Percentiles rank a stretch among this genome's conserved stretches.
phyloP scores from a whole-genome alignment of 1,139 yeast genomes.

The Kurtzmaniella quercitrusa region DNA sequence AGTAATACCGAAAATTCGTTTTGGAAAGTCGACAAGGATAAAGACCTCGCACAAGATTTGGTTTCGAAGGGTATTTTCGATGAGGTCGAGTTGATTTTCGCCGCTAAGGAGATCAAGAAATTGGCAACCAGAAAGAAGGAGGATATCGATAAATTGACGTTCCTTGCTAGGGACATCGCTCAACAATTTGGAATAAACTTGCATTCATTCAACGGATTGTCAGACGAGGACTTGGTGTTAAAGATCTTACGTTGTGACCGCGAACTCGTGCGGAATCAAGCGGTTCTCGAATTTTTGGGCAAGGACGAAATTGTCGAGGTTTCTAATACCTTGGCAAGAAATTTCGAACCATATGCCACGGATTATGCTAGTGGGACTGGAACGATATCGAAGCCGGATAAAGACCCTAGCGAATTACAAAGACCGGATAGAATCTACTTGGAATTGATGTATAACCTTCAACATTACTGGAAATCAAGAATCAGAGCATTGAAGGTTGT shows the following conservation, averaged over 20 bases:
- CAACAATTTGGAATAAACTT: slow-evolving; percentile 79
- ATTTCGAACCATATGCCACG: slow-evolving; percentile 63
- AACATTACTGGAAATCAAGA: slow-evolving; percentile 79
- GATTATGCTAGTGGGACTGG: slow-evolving; percentile 40
- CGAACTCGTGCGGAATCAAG: slow-evolving; percentile 50
- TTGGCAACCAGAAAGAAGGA: slow-evolving; percentile 46
- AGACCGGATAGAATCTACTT: slow-evolving; percentile 73
- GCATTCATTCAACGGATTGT: slow-evolving; percentile 50
- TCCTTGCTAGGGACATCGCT: slow-evolving; percentile 65
- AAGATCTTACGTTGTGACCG: slow-evolving; percentile 63
- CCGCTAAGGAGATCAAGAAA: slow-evolving; percentile 70
- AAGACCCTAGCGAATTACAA: slow-evolving; percentile 69
- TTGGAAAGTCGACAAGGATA: slow-evolving; percentile 47
- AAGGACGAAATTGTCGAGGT: slow-evolving; percentile 67
- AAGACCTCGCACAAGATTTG: slow-evolving; percentile 53
- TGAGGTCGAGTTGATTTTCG: slow-evolving; percentile 70
- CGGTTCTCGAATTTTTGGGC: slow-evolving; percentile 67
- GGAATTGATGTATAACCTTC: slow-evolving; percentile 69
- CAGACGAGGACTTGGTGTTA: slow-evolving; percentile 54
- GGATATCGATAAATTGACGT: slow-evolving; percentile 50
- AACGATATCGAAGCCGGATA: slow-evolving; percentile 51
- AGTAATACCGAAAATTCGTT: slow-evolving; percentile 54
- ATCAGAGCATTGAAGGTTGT: slow-evolving; percentile 64
- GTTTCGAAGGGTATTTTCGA: slow-evolving; percentile 68
- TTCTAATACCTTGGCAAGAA: slow-evolving; percentile 57